A percentile compares a stretch with the other conserved stretches of the same genome.
Conservation (phyloP, 1,284 basidiomycete species). For the Ganoderma lingzhi region DNA sequence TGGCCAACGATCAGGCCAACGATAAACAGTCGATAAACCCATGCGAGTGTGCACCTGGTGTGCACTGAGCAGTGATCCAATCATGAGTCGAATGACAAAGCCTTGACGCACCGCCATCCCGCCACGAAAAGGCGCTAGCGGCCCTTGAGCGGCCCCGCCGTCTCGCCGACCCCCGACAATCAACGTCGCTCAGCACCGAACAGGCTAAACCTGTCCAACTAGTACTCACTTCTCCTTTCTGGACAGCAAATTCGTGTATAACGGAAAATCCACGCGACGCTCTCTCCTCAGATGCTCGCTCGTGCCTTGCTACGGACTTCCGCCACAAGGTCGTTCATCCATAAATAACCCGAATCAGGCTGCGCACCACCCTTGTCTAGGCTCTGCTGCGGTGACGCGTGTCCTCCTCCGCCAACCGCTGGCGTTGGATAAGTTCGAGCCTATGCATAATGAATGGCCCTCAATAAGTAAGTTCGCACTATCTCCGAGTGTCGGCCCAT, state of each 20-base stretch:
- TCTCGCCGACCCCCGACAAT: too few relatives aligned
- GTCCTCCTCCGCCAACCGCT: background rate
- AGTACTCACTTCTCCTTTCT: background rate
- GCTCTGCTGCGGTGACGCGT: background rate
- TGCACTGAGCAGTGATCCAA: too few relatives aligned
- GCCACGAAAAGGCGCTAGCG: too few relatives aligned
- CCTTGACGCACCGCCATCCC: too few relatives aligned
- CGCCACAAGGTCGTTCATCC: background rate
- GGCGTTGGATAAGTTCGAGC: background rate
- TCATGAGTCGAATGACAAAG: too few relatives aligned
- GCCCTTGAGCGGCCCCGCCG: too few relatives aligned
- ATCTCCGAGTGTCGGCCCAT: slow-evolving; percentile 1
- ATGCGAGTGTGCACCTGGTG: too few relatives aligned
- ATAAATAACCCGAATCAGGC: slow-evolving; percentile 3
- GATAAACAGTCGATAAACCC: too few relatives aligned
- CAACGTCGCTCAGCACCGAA: background rate
- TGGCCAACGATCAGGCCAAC: background rate
- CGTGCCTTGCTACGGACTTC: background rate
- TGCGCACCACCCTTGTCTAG: background rate
- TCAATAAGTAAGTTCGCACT: background rate
- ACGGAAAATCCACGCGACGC: background rate
- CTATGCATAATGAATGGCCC: background rate
- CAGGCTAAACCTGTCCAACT: too few relatives aligned
- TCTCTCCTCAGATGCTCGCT: background rate
- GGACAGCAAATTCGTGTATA: background rate